Conservation (phyloP, 352 stramenopile genomes). For the Globisporangium iwayamae region DNA sequence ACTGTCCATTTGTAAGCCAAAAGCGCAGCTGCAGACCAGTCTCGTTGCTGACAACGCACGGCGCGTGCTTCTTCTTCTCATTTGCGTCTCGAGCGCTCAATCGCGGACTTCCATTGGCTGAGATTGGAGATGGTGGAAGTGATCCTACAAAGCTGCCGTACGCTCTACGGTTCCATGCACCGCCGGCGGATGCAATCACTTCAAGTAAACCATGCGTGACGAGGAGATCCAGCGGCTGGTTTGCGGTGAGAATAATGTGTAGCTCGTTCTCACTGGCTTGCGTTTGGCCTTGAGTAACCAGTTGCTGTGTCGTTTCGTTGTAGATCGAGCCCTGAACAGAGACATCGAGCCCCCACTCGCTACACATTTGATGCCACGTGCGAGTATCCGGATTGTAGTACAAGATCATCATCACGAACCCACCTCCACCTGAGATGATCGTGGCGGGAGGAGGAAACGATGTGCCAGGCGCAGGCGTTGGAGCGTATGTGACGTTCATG, state of each 20-base stretch:
- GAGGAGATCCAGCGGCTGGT: constrained; percentile 66
- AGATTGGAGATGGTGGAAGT: constrained; percentile 16
- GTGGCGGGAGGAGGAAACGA: constrained; percentile 32
- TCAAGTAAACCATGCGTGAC: constrained; percentile 78
- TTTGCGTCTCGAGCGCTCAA: constrained; percentile 18
- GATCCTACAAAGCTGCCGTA: constrained; percentile 10
- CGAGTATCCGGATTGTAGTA: constrained; percentile 85
- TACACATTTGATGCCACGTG: constrained; percentile 79
- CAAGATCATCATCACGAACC: constrained; percentile 55
- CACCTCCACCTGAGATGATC: constrained; percentile 62
- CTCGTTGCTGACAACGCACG: constrained; percentile 78
- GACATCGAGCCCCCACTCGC: constrained; percentile 67
- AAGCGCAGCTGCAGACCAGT: constrained; percentile 65
- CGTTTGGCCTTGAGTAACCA: constrained; percentile 6
- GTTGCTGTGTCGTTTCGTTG: not conserved
- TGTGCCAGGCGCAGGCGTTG: constrained; percentile 11
- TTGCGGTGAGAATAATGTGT: constrained; percentile 70
- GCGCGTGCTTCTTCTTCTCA: constrained; percentile 47
- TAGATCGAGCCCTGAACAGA: constrained; percentile 56
- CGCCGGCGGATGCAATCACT: constrained; percentile 68
- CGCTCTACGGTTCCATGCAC: constrained; percentile 57
- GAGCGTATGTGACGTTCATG: constrained; percentile 62
- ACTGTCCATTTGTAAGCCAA: constrained; percentile 57
- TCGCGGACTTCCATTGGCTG: constrained; percentile 1
- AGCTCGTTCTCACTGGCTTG: constrained; percentile 50